These are phyloP conservation scores for Cyberlindnera subsufficiens DNA, from an alignment of 805 yeast genomes.

Conservation along the genomic window DNA sequence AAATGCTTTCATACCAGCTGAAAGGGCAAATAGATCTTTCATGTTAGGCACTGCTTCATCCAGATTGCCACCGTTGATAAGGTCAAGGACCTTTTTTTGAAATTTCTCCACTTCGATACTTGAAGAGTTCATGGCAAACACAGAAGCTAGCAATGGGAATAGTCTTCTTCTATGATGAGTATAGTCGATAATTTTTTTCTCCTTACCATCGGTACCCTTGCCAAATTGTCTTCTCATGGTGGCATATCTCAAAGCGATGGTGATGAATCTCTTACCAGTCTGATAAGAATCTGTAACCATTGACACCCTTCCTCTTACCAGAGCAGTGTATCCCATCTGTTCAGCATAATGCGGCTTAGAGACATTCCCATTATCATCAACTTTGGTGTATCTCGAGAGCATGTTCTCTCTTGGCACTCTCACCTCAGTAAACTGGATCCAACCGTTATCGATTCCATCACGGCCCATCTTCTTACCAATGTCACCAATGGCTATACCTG, in stretches of 20 bases:
- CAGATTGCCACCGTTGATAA: conserved; percentile 31
- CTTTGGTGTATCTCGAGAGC: conserved; percentile 74
- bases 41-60: conserved; percentile 49
- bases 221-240: conserved; percentile 86
- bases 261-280: conserved; percentile 68
- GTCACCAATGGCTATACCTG: conserved; percentile 84
- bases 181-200: conserved; percentile 20
- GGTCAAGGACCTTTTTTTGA: conserved; percentile 37
- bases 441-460: conserved; percentile 93
- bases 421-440: conserved; percentile 87
- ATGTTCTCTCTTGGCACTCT: conserved; percentile 67
- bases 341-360: conserved; percentile 64
- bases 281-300: conserved; percentile 86
- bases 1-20: conserved; percentile 88
- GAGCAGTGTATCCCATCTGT: conserved; percentile 82
- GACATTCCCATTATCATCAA: conserved; percentile 62
- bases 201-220: conserved; percentile 34
- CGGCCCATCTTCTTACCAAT: conserved; percentile 95
- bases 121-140: conserved; percentile 65
- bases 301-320: conserved; percentile 80
- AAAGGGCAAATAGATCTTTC: conserved; percentile 73
- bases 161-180: conserved; percentile 81
- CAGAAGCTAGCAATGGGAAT: conserved; percentile 72
- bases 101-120: conserved; percentile 41
- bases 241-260: conserved; percentile 84